Evolutionary conservation across 805 yeast genomes (phyloP).

Genomic region (Yarrowia osloensis): DNA sequence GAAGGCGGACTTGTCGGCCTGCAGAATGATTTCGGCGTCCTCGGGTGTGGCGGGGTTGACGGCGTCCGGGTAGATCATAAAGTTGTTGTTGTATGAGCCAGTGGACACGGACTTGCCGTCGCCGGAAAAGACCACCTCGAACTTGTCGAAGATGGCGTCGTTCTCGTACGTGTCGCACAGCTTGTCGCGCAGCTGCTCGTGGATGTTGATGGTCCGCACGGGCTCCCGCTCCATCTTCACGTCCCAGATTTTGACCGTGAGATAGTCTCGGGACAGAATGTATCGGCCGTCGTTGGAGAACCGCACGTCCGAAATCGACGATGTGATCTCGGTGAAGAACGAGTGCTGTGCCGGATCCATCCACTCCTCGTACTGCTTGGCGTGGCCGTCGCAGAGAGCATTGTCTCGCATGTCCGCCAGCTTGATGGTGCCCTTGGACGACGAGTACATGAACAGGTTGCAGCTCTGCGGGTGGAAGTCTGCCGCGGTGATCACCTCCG

Average conservation of each 20-base stretch:
- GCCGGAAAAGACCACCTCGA: constrained; percentile 93
- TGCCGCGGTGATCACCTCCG: constrained; percentile 95
- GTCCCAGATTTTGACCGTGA: constrained; percentile 98
- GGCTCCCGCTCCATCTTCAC: constrained; percentile 96
- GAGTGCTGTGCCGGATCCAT: constrained; percentile 90
- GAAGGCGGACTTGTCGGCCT: constrained; percentile 97
- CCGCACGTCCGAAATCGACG: constrained; percentile 89
- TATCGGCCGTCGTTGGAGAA: constrained; percentile 90
- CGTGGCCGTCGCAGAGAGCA: constrained; percentile 88
- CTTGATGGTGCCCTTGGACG: constrained; percentile 93
- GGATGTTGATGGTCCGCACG: constrained; percentile 89
- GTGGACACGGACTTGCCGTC: constrained; percentile 92
- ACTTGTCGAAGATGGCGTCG: constrained; percentile 97
- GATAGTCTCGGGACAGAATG: constrained; percentile 94
- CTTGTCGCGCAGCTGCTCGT: constrained; percentile 89
- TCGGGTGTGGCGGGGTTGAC: constrained; percentile 43
- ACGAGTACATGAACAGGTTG: constrained; percentile 91
- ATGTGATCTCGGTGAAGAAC: constrained; percentile 95
- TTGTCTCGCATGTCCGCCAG: constrained; percentile 95
- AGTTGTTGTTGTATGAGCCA: constrained; percentile 95
- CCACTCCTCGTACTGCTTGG: constrained; percentile 82
- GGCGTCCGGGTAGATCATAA: constrained; percentile 92
- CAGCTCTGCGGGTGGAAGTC: constrained; percentile 94
- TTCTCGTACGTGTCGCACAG: constrained; percentile 97
- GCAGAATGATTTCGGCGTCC: constrained; percentile 73